Conservation (phyloP, 331 rosid genomes). For the Malus hybrid region DNA sequence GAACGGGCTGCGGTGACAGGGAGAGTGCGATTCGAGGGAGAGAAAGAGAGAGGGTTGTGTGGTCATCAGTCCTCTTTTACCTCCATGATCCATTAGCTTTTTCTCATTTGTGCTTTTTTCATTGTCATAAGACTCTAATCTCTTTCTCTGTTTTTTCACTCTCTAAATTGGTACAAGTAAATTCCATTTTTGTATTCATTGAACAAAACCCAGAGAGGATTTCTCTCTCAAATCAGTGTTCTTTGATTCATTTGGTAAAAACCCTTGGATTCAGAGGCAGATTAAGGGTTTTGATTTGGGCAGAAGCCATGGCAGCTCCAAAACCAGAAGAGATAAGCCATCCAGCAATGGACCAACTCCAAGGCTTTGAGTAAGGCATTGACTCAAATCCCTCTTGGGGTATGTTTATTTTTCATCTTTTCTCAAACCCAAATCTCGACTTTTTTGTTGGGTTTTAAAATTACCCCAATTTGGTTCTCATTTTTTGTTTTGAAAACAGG, state of each 20-base stretch:
- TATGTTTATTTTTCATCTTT: slow-evolving; percentile 22
- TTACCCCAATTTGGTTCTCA: not conserved
- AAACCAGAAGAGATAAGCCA: slow-evolving; percentile 85
- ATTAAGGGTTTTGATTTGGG: slow-evolving; percentile 16
- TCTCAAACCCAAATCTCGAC: slow-evolving; percentile 8
- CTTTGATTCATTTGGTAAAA: slow-evolving; percentile 11
- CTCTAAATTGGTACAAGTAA: not conserved
- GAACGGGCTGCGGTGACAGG: no score
- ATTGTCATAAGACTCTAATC: not conserved
- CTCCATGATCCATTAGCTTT: not conserved
- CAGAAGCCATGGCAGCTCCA: slow-evolving; percentile 54
- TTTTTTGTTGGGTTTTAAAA: not conserved
- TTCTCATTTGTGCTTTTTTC: slow-evolving; percentile 2
- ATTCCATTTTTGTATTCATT: not conserved
- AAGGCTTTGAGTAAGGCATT: slow-evolving; percentile 93
- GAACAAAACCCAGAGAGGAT: slow-evolving; percentile 1
- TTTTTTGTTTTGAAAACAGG: slow-evolving; percentile 42
- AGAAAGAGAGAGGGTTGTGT: no score
- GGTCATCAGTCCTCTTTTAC: no score
- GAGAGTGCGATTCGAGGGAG: no score
- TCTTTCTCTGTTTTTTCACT: not conserved
- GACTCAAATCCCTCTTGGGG: slow-evolving; percentile 99
- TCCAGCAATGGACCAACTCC: slow-evolving; percentile 97
- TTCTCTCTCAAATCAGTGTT: not conserved
- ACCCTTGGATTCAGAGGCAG: slow-evolving; percentile 20